phyloP scores from a whole-genome alignment of 306 rosid species.

The Macrotyloma uniflorum region DNA sequence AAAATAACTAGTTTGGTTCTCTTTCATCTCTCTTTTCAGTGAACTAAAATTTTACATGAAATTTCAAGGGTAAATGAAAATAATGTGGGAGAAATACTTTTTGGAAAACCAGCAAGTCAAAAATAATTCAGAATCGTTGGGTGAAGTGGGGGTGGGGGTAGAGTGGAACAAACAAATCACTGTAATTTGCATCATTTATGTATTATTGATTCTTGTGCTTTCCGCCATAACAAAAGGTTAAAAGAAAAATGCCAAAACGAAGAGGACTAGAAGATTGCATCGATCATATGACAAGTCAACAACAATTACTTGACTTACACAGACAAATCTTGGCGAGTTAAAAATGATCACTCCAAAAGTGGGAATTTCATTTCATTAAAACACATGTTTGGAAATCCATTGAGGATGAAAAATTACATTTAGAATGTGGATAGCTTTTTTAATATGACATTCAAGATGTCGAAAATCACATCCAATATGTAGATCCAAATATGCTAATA shows the following conservation, averaged over 20 bases:
- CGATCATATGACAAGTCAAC: neutral
- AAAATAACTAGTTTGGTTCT: neutral
- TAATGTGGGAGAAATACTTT: neutral
- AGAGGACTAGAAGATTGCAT: conserved; percentile 6
- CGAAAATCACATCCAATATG: neutral
- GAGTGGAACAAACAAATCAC: neutral
- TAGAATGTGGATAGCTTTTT: neutral
- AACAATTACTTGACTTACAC: neutral
- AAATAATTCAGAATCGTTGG: neutral
- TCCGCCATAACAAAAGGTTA: neutral
- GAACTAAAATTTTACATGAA: neutral
- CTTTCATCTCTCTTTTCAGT: neutral
- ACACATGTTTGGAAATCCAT: conserved; percentile 1
- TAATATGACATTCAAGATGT: neutral
- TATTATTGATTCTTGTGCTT: neutral
- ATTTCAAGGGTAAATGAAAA: neutral
- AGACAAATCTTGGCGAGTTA: neutral
- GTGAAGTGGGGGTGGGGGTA: neutral
- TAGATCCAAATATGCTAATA: neutral
- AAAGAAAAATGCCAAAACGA: neutral
- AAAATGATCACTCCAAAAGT: neutral
- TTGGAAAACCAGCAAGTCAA: neutral
- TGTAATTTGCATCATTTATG: neutral
- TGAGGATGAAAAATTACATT: neutral
- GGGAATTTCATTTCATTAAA: conserved; percentile 27